These are phyloP conservation scores for Pseudocercospora musae DNA, from an alignment of 2,329 filamentous ascomycete genomes.

Conservation along the genomic window DNA sequence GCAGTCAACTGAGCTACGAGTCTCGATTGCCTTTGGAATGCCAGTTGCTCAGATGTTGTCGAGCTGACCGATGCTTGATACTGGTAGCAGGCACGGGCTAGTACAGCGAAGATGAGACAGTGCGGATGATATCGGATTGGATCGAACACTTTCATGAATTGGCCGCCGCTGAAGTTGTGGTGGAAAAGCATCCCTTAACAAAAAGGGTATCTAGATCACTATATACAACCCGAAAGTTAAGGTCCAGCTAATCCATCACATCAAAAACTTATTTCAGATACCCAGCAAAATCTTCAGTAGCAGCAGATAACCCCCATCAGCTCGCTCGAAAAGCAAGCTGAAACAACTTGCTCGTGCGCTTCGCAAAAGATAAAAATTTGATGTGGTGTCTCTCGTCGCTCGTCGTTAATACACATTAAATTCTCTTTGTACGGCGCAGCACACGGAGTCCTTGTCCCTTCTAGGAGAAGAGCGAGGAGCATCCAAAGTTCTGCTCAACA, in stretches of 20 bases:
- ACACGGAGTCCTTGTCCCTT: not conserved
- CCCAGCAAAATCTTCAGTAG: not conserved
- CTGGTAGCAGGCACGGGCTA: too few relatives aligned
- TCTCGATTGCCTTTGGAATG: too few relatives aligned
- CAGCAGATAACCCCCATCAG: not conserved
- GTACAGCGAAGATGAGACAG: too few relatives aligned
- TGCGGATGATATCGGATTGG: too few relatives aligned
- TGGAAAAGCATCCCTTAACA: not conserved
- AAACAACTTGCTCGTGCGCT: not conserved
- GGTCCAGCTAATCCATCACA: not conserved
- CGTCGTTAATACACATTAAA: not conserved
- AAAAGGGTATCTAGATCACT: not conserved
- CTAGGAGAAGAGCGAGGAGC: constrained; percentile 42
- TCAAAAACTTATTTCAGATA: not conserved
- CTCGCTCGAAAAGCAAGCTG: not conserved
- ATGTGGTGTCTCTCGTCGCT: not conserved
- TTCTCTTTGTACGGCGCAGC: not conserved
- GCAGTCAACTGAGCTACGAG: too few relatives aligned
- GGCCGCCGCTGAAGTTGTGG: too few relatives aligned
- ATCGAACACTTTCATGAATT: too few relatives aligned
- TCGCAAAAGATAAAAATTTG: not conserved
- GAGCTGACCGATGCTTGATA: too few relatives aligned
- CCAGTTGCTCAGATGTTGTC: too few relatives aligned
- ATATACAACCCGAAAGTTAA: not conserved
- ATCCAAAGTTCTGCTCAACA: constrained; percentile 82